Percentiles rank a stretch among this genome's conserved stretches.
Evolutionary conservation across 371 early-diverging fungal species (phyloP).

Genomic region (Apophysomyces ossiformis): DNA sequence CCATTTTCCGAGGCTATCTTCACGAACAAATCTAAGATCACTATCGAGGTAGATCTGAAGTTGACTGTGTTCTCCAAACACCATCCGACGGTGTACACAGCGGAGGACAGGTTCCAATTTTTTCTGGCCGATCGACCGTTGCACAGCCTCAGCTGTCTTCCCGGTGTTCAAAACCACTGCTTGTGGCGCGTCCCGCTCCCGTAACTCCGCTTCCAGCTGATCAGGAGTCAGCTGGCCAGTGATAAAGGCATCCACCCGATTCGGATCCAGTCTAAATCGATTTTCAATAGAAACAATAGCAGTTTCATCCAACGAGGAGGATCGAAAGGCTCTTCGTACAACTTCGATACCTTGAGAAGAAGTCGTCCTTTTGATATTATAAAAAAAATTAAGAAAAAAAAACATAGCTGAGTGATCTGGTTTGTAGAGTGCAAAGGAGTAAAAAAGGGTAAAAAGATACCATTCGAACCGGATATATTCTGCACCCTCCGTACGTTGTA

Average conservation of each 20-base stretch:
- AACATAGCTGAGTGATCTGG: neutral
- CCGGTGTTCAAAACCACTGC: constrained; percentile 68
- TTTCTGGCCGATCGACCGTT: constrained; percentile 61
- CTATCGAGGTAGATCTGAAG: constrained; percentile 97
- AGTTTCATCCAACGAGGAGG: too few species aligned
- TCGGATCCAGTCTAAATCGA: constrained; percentile 91
- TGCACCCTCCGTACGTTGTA: constrained; percentile 91
- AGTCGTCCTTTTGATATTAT: too few species aligned
- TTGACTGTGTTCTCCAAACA: constrained; percentile 94
- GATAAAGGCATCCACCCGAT: constrained; percentile 80
- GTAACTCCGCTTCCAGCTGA: constrained; percentile 38
- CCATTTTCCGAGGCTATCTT: constrained; percentile 52
- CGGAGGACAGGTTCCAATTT: constrained; percentile 62
- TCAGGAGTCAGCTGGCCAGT: constrained; percentile 38
- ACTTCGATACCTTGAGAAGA: constrained; percentile 4
- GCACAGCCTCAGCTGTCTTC: constrained; percentile 69
- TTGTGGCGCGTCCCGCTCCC: constrained; percentile 76
- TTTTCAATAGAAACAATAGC: constrained; percentile 75
- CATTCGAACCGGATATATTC: constrained; percentile 92
- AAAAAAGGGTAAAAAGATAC: constrained; percentile 29
- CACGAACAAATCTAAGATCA: constrained; percentile 91
- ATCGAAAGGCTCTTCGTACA: too few species aligned
- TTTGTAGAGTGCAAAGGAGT: too few species aligned
- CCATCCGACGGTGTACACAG: constrained; percentile 94
- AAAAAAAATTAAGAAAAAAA: neutral